These are phyloP conservation scores for Huntiella abstrusa DNA, from an alignment of 2,329 filamentous ascomycete species.

Conservation along the genomic window DNA sequence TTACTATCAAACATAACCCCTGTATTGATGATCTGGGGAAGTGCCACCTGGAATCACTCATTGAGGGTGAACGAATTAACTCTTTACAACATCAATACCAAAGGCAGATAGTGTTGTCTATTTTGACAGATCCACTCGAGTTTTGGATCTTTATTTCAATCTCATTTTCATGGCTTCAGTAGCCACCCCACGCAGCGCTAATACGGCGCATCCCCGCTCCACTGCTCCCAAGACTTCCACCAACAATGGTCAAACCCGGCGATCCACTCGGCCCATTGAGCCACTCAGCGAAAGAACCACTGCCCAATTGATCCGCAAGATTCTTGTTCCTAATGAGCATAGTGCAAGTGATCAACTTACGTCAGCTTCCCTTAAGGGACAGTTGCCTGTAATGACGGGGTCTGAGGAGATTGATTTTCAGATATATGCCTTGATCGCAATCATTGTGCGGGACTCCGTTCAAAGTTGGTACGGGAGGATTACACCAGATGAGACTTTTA, in stretches of 20 bases:
- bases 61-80: not conserved
- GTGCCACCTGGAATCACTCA: not conserved
- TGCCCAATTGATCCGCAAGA: constrained; percentile 59
- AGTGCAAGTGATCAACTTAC: constrained; percentile 29
- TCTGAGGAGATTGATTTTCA: constrained; percentile 87
- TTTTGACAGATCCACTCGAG: too few species aligned
- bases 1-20: not conserved
- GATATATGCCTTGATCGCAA: constrained; percentile 70
- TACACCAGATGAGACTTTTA: constrained; percentile 74
- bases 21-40: not conserved
- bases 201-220: not conserved
- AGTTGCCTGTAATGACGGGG: constrained; percentile 81
- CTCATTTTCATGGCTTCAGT: not conserved
- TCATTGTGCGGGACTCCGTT: constrained; percentile 78
- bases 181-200: not conserved
- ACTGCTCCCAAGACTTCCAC: not conserved
- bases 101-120: too few species aligned
- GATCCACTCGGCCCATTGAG: constrained; percentile 23
- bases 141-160: too few species aligned
- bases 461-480: constrained; percentile 87
- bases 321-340: constrained; percentile 54
- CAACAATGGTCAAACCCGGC: constrained; percentile 14
- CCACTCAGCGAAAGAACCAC: constrained; percentile 63
- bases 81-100: not conserved
- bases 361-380: constrained; percentile 51